phyloP scores from a whole-genome alignment of 257 asterid species.

The Nicotiana noctiflora region DNA sequence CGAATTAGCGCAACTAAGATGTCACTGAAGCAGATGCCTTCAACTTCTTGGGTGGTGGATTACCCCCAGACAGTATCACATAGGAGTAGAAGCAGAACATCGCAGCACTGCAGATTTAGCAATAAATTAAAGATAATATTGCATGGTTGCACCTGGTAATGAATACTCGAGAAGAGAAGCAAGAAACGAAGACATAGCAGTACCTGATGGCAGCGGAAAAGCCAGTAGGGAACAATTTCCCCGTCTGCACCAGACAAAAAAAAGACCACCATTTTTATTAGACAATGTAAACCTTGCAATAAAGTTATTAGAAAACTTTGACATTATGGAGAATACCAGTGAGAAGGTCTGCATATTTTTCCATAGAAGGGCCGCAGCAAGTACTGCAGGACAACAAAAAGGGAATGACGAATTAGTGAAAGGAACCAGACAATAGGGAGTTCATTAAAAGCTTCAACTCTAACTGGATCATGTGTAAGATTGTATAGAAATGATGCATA shows the following conservation, averaged over 20 bases:
- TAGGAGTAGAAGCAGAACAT: slow-evolving; percentile 82
- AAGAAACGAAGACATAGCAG: neutral
- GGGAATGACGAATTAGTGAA: neutral
- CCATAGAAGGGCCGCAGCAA: slow-evolving; percentile 53
- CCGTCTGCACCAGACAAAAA: slow-evolving; percentile 29
- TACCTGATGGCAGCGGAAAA: slow-evolving; percentile 68
- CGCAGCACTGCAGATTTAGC: slow-evolving; percentile 47
- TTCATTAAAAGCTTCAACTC: neutral
- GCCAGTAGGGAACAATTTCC: slow-evolving; percentile 59
- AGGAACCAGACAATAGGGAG: neutral
- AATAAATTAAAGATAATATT: neutral
- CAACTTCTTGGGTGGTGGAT: slow-evolving; percentile 42
- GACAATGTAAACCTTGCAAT: neutral
- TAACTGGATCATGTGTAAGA: neutral
- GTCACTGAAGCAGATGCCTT: slow-evolving; percentile 17
- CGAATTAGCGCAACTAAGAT: neutral
- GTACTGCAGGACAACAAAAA: slow-evolving; percentile 44
- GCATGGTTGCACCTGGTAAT: neutral
- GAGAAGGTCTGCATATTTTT: slow-evolving; percentile 64
- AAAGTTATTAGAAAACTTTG: neutral
- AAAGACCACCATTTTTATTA: neutral
- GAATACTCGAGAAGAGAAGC: neutral
- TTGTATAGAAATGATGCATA: neutral
- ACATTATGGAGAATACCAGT: slow-evolving; percentile 37
- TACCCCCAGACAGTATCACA: slow-evolving; percentile 65